Evolutionary conservation across 371 early-diverging fungal genomes (phyloP).

Genomic region (Blyttiomyces sp.): DNA sequence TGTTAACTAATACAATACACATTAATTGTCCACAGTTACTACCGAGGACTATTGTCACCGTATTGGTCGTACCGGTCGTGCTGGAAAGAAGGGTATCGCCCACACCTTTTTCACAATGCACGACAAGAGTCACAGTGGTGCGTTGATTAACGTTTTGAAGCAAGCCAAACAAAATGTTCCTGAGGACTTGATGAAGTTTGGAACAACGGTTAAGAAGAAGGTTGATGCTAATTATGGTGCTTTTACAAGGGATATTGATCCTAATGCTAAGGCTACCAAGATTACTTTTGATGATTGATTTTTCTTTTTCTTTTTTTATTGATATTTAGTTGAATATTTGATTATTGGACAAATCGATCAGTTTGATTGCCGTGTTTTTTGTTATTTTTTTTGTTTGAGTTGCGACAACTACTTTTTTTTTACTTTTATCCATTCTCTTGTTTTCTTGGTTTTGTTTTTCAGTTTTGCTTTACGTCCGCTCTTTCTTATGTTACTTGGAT

Average conservation of each 20-base stretch:
- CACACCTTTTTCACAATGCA: conserved; percentile 90
- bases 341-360: too few relatives aligned
- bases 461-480: too few relatives aligned
- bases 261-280: conserved; percentile 81
- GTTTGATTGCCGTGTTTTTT: too few relatives aligned
- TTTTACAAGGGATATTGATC: conserved; percentile 88
- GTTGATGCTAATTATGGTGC: conserved; percentile 92
- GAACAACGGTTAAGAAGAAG: conserved; percentile 96
- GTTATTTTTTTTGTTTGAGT: too few relatives aligned
- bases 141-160: conserved; percentile 86
- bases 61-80: conserved; percentile 99
- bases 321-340: too few relatives aligned
- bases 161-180: conserved; percentile 87
- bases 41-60: conserved; percentile 89
- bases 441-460: too few relatives aligned
- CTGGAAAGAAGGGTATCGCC: conserved; percentile 88
- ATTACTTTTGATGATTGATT: conserved; percentile 74
- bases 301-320: too few relatives aligned
- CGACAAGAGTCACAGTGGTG: conserved; percentile 84
- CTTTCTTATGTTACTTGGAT: too few relatives aligned
- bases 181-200: conserved; percentile 83
- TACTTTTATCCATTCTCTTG: too few relatives aligned
- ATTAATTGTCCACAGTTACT: too few relatives aligned
- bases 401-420: too few relatives aligned
- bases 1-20: too few relatives aligned